Evolutionary conservation across 306 rosid species (phyloP).

Genomic region (Trifolium subterraneum): DNA sequence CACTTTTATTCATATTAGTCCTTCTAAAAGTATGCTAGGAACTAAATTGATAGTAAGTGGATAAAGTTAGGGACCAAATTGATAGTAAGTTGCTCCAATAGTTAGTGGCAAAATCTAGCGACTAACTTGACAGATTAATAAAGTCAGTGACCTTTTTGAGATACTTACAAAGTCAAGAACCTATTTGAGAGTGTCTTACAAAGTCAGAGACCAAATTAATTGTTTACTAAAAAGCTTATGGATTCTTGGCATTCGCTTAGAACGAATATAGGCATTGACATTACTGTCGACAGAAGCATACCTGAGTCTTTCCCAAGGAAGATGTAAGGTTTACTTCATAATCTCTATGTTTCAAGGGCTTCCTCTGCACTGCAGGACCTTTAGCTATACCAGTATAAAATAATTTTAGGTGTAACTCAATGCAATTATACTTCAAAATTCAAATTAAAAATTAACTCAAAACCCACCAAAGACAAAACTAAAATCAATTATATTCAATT

Average conservation of each 20-base stretch:
- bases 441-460: background rate
- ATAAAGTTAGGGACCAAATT: no score
- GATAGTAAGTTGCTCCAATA: no score
- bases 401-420: slow-evolving; percentile 17
- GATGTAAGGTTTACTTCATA: slow-evolving; percentile 96
- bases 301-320: slow-evolving; percentile 96
- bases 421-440: background rate
- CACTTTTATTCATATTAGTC: no score
- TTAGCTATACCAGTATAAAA: slow-evolving; percentile 55
- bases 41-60: no score
- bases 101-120: no score
- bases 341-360: slow-evolving; percentile 97
- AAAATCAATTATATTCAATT: background rate
- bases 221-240: background rate
- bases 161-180: no score
- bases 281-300: background rate
- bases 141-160: no score
- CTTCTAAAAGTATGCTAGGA: no score
- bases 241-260: background rate
- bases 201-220: no score
- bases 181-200: no score
- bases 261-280: background rate
- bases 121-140: no score
- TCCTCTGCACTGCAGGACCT: slow-evolving; percentile 88
- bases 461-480: slow-evolving; percentile 13